These are phyloP conservation scores for Phytophthora tubulina DNA, from an alignment of 352 stramenopile species.

Conservation along the genomic window DNA sequence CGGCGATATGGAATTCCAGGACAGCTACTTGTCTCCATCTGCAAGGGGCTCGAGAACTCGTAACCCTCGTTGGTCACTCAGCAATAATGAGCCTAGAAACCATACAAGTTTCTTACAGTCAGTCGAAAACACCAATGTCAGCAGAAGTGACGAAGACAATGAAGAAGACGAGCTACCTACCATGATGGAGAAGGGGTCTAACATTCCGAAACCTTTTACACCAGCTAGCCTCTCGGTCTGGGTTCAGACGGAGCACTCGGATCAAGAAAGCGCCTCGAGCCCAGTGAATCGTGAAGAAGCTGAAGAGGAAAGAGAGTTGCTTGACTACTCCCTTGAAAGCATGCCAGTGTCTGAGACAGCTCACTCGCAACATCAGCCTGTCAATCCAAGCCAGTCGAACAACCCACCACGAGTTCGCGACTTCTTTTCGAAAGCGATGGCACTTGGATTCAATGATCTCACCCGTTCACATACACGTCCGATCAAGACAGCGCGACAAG, in stretches of 20 bases:
- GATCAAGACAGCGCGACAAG: conserved; percentile 22
- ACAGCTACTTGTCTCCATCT: conserved; percentile 57
- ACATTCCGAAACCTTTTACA: background rate
- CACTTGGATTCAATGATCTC: conserved; percentile 24
- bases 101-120: conserved; percentile 4
- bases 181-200: conserved; percentile 59
- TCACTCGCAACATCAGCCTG: conserved; percentile 1
- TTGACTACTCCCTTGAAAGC: conserved; percentile 25
- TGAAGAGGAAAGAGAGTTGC: background rate
- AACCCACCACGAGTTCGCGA: conserved; percentile 8
- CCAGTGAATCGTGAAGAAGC: conserved; percentile 1
- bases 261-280: conserved; percentile 7
- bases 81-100: background rate
- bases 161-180: conserved; percentile 60
- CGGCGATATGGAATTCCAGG: conserved; percentile 57
- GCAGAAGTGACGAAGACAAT: conserved; percentile 20
- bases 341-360: background rate
- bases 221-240: conserved; percentile 18
- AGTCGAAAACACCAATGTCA: background rate
- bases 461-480: conserved; percentile 23
- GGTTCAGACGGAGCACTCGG: conserved; percentile 39
- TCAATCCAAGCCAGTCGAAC: conserved; percentile 10
- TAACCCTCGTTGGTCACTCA: conserved; percentile 6
- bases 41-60: conserved; percentile 22
- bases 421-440: conserved; percentile 29